These are phyloP conservation scores for Tagetes patula DNA, from an alignment of 129 eudicot genomes.

Conservation along the genomic window DNA sequence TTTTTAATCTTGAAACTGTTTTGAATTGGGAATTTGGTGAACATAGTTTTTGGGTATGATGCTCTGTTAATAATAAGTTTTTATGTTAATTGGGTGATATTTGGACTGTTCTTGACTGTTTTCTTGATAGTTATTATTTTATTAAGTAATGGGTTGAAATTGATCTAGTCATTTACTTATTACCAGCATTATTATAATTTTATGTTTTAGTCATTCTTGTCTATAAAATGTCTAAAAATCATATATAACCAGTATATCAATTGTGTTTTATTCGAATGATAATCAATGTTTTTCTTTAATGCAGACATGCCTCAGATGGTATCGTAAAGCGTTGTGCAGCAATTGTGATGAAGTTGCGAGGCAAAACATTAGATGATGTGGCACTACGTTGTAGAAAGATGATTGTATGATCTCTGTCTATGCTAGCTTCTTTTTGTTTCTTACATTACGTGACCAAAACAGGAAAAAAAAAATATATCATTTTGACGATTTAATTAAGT, in stretches of 20 bases:
- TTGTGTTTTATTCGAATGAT: neutral
- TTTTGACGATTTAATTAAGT: neutral
- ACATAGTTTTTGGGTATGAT: too few relatives aligned
- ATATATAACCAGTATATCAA: neutral
- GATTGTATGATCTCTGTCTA: slow-evolving; percentile 25
- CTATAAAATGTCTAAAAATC: too few relatives aligned
- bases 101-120: too few relatives aligned
- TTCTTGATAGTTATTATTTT: too few relatives aligned
- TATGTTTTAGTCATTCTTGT: too few relatives aligned
- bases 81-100: too few relatives aligned
- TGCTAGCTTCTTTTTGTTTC: neutral
- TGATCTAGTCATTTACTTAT: neutral
- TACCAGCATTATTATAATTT: neutral
- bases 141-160: neutral
- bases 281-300: neutral
- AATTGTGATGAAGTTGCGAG: slow-evolving; percentile 1
- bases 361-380: slow-evolving; percentile 23
- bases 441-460: neutral
- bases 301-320: slow-evolving; percentile 23
- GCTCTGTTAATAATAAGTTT: too few relatives aligned
- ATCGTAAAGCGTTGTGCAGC: slow-evolving; percentile 12
- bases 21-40: too few relatives aligned
- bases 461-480: neutral
- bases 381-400: slow-evolving; percentile 23
- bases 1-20: too few relatives aligned